These are phyloP conservation scores for Phyllosticta paracitricarpa DNA, from an alignment of 2,329 filamentous ascomycete species.

Conservation along the genomic window DNA sequence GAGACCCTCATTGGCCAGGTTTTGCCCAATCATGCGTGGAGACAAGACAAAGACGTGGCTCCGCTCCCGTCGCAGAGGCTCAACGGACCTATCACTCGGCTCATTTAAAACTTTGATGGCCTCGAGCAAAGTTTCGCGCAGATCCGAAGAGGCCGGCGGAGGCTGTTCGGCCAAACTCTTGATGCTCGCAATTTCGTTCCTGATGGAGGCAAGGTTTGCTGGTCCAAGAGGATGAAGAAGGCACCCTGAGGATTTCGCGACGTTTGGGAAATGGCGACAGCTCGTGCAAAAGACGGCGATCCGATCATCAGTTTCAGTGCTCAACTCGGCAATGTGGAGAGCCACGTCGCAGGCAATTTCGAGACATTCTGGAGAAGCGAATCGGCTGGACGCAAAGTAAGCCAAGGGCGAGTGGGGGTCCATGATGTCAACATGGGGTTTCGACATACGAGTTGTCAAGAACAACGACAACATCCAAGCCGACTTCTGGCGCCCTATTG, in stretches of 20 bases:
- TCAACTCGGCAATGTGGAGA: conserved; percentile 2
- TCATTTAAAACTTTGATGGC: conserved; percentile 7
- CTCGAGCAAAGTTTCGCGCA: conserved; percentile 10
- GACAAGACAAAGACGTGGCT: conserved; percentile 14
- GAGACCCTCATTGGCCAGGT: background rate
- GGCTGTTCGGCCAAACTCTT: conserved; percentile 3
- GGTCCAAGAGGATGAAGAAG: conserved; percentile 9
- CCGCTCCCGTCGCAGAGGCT: conserved; percentile 4
- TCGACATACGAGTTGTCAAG: conserved; percentile 27
- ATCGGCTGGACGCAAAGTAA: conserved; percentile 2
- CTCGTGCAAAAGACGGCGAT: conserved; percentile 13
- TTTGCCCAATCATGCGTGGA: conserved; percentile 3
- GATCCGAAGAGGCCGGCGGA: background rate
- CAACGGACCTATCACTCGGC: background rate
- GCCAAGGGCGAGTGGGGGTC: background rate
- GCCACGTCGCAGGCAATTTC: conserved; percentile 10
- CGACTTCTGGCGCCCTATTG: background rate
- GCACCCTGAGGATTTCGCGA: conserved; percentile 5
- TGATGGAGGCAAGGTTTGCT: background rate
- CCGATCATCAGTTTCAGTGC: conserved; percentile 10
- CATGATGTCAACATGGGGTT: background rate
- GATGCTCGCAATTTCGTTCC: conserved; percentile 9
- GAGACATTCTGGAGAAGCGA: conserved; percentile 9
- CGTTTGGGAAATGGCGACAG: conserved; percentile 7
- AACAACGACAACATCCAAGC: conserved; percentile 25